Percentiles rank a stretch among this genome's conserved stretches.
Conservation (phyloP, 345 rosid genomes). For the Noccaea bulbosa region DNA sequence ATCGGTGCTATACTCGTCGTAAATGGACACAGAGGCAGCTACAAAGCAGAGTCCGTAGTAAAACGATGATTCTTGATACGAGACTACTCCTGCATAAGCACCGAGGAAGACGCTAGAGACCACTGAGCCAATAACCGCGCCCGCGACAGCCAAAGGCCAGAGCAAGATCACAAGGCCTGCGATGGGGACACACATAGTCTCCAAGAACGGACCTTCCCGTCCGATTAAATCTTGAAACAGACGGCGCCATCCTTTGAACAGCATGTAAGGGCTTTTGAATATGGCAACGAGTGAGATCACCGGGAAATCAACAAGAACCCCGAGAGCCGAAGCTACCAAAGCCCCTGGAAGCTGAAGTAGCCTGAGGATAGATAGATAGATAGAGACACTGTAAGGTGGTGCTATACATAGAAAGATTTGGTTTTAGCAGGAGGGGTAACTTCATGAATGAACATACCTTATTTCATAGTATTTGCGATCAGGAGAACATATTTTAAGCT, state of each 20-base stretch:
- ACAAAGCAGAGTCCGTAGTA: slow-evolving; percentile 87
- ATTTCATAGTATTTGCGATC: slow-evolving; percentile 76
- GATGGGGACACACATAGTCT: slow-evolving; percentile 94
- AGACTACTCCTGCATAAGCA: slow-evolving; percentile 79
- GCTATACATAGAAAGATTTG: not conserved
- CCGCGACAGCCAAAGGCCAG: slow-evolving; percentile 95
- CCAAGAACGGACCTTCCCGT: slow-evolving; percentile 97
- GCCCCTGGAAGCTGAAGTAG: slow-evolving; percentile 75
- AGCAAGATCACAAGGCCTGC: slow-evolving; percentile 93
- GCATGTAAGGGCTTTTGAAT: slow-evolving; percentile 89
- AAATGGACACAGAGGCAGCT: slow-evolving; percentile 75
- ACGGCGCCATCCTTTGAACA: slow-evolving; percentile 95
- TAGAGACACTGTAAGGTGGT: not conserved
- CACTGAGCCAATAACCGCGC: slow-evolving; percentile 81
- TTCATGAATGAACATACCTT: slow-evolving; percentile 51
- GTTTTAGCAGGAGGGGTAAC: not conserved
- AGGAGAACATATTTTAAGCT: slow-evolving; percentile 54
- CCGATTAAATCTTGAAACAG: slow-evolving; percentile 88
- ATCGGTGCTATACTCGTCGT: slow-evolving; percentile 93
- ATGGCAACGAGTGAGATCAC: slow-evolving; percentile 71
- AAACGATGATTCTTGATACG: slow-evolving; percentile 88
- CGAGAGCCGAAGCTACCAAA: slow-evolving; percentile 62
- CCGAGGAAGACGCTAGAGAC: slow-evolving; percentile 82
- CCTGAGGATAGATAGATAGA: slow-evolving; percentile 50
- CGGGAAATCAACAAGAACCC: slow-evolving; percentile 69